Evolutionary conservation across 2,329 filamentous ascomycete species (phyloP), one percentile per base, ranked within the genome.

Genomic region (Hypoxylon sp.): DNA sequence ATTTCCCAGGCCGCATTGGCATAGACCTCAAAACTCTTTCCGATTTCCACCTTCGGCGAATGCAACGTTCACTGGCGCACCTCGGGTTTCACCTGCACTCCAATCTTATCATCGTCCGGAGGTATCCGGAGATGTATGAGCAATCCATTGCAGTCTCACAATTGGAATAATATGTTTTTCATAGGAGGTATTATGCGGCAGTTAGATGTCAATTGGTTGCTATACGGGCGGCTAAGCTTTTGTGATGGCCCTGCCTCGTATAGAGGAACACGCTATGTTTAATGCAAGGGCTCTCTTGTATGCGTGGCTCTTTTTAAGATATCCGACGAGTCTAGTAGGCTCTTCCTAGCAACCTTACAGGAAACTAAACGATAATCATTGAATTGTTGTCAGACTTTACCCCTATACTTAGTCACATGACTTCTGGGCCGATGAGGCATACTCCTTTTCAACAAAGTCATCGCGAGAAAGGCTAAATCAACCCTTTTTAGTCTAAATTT

Each of bases 41-140:
- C 37, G n/a, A 42, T 42, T 42, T 42, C 6, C 37, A 6, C 37
- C 37, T 42, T 42, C 37, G 37, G 37, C 37, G 37, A 42, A 42
- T 42, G 37, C n/a, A 44, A 44, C 39, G 17, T 44, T 8, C 17
- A 21, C 39, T 21, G 39, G 17, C 39, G 17, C 17, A 44, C 17
- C 21, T 44, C 39, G 17, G 39, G 39, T 44, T 44, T 19, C 39
- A 44, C 39, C 39, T 21, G 17, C 7, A 21, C 19, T 21, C 17
- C 17, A 44, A 21, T 21, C 39, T 44, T 44, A 44, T 44, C 39
- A 21, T 11, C 19, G 17, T n/a, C 39, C 39, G 39, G 39, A 44
- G 17, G 39, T 44, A 17, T 19, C 39, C 39, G 39, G 39, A 44
- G 39, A 44, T 44, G 39, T 44, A 19, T 21, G 17, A 44, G 39